Percentiles rank a stretch among this genome's conserved stretches.
These are phyloP conservation scores for Trichosporon faecale DNA, from an alignment of 1,284 basidiomycete genomes.

Conservation along the genomic window DNA sequence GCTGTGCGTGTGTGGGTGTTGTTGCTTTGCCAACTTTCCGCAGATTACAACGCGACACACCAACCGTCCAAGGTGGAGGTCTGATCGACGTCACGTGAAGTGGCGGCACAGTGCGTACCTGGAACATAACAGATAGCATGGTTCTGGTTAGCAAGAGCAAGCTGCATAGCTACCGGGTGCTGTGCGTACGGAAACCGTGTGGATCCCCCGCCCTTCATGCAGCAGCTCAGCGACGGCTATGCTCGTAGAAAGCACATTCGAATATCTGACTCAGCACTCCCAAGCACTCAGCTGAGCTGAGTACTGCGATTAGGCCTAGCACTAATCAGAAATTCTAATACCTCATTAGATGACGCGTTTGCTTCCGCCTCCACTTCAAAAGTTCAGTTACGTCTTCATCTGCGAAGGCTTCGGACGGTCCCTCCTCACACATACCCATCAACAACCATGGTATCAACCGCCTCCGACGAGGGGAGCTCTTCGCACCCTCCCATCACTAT, in stretches of 20 bases:
- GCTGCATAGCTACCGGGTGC: no score
- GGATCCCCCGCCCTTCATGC: no score
- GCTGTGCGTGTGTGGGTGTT: conserved; percentile 6
- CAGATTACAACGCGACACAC: not conserved
- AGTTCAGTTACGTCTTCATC: conserved; percentile 1
- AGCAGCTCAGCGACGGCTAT: no score
- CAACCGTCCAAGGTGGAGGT: not conserved
- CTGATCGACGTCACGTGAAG: conserved; percentile 1
- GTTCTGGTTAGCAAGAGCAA: no score
- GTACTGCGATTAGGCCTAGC: not conserved
- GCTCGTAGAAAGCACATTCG: no score
- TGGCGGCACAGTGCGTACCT: not conserved
- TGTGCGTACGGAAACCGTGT: no score
- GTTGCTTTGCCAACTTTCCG: not conserved
- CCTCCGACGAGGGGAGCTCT: conserved; percentile 12
- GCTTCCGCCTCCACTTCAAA: conserved; percentile 11
- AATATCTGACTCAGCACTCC: not conserved
- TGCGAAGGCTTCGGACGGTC: not conserved
- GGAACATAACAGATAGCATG: not conserved
- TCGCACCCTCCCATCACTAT: conserved; percentile 62
- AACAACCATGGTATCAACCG: conserved; percentile 24
- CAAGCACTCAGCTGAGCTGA: no score
- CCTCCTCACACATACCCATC: not conserved
- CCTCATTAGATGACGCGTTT: not conserved
- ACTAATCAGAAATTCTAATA: not conserved